These are phyloP conservation scores for Beauveria australis DNA, from an alignment of 2,329 filamentous ascomycete species.

Conservation along the genomic window DNA sequence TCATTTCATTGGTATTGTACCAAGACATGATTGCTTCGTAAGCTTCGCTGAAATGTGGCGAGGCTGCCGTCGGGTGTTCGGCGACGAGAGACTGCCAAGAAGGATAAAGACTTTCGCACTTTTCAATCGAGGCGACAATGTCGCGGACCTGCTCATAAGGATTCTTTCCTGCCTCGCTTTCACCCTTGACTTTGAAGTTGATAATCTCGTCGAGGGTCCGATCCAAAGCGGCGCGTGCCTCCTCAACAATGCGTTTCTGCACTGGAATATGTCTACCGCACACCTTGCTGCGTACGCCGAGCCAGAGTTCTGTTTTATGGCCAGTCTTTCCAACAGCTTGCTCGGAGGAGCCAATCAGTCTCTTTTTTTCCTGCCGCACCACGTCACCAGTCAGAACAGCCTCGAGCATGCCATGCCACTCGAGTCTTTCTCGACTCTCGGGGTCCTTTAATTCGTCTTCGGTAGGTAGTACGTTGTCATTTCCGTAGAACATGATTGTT, in stretches of 20 bases:
- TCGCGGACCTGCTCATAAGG: constrained; percentile 84
- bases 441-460: constrained; percentile 85
- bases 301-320: constrained; percentile 75
- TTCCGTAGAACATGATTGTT: constrained; percentile 84
- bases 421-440: constrained; percentile 78
- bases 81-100: constrained; percentile 65
- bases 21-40: constrained; percentile 87
- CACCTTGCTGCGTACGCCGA: constrained; percentile 74
- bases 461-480: constrained; percentile 81
- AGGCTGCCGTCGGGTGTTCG: constrained; percentile 69
- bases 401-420: constrained; percentile 97
- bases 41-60: constrained; percentile 68
- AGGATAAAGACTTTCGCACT: constrained; percentile 77
- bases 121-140: constrained; percentile 83
- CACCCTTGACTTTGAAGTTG: constrained; percentile 87
- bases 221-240: constrained; percentile 66
- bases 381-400: constrained; percentile 95
- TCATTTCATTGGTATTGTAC: constrained; percentile 94
- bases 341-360: constrained; percentile 70
- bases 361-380: constrained; percentile 95
- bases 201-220: constrained; percentile 79
- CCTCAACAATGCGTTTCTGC: constrained; percentile 81
- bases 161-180: constrained; percentile 82
- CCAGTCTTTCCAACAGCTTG: constrained; percentile 52
- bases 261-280: constrained; percentile 78